Conservation (phyloP, 345 rosid species). For the Luvunga scandens region DNA sequence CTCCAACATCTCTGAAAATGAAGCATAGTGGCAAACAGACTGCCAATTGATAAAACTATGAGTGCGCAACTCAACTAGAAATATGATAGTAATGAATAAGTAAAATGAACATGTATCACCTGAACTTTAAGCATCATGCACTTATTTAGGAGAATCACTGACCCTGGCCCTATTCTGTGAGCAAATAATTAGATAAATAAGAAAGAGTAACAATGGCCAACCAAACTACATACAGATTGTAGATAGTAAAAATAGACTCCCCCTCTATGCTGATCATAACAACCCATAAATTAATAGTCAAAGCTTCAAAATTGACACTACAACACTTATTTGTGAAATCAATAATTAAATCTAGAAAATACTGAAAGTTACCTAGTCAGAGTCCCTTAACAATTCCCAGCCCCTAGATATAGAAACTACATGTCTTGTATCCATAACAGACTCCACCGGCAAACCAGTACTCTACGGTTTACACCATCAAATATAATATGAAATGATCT, state of each 20-base stretch:
- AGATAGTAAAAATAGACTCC: not conserved
- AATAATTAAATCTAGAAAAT: not conserved
- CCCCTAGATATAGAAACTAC: not conserved
- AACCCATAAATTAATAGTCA: not conserved
- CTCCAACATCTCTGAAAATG: slow-evolving; percentile 58
- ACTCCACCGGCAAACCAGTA: not conserved
- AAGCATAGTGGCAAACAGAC: slow-evolving; percentile 44
- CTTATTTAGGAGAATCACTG: slow-evolving; percentile 51
- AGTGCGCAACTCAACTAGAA: not conserved
- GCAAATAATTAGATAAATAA: slow-evolving; percentile 26
- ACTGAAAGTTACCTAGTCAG: not conserved
- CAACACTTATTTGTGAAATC: not conserved
- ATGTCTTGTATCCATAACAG: not conserved
- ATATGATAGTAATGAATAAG: slow-evolving; percentile 4
- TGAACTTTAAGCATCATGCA: slow-evolving; percentile 55
- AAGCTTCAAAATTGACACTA: not conserved
- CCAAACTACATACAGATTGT: not conserved
- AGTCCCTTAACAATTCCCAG: not conserved
- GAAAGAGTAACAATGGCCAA: not conserved
- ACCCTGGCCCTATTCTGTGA: slow-evolving; percentile 49
- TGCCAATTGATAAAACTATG: slow-evolving; percentile 25
- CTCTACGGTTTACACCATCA: not conserved
- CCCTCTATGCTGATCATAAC: not conserved
- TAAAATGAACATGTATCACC: slow-evolving; percentile 39
- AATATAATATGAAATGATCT: not conserved